Conservation (phyloP, 148 eudicot species). For the Simmondsia chinensis region DNA sequence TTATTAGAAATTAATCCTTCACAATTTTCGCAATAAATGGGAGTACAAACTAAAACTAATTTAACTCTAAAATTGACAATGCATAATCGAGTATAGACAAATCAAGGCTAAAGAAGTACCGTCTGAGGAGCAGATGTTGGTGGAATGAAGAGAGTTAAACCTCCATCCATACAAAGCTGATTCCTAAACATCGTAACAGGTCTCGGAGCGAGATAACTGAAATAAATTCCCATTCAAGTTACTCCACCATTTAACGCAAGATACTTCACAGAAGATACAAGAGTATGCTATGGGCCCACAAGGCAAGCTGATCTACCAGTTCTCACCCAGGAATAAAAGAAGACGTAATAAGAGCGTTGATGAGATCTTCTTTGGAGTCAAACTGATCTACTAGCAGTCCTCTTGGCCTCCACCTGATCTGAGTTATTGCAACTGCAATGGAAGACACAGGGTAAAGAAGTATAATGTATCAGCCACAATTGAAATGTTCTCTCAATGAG, state of each 20-base stretch:
- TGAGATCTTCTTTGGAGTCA: slow-evolving; percentile 95
- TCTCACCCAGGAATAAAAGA: slow-evolving; percentile 98
- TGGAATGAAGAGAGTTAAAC: slow-evolving; percentile 96
- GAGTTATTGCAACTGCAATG: slow-evolving; percentile 83
- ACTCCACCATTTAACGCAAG: slow-evolving; percentile 5
- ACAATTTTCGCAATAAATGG: no score
- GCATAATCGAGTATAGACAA: neutral
- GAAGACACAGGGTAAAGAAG: slow-evolving; percentile 13
- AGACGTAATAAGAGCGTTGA: slow-evolving; percentile 87
- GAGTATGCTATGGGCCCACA: no score
- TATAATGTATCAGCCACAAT: no score
- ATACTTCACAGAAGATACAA: no score
- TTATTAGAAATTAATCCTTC: no score
- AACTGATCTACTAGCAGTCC: slow-evolving; percentile 90
- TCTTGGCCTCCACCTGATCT: slow-evolving; percentile 91
- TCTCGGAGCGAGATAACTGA: slow-evolving; percentile 85
- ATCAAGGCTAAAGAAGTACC: slow-evolving; percentile 32
- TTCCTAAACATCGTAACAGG: slow-evolving; percentile 92
- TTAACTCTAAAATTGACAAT: neutral
- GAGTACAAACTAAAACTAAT: neutral
- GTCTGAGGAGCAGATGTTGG: slow-evolving; percentile 92
- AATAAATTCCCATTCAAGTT: slow-evolving; percentile 10
- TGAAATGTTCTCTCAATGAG: no score
- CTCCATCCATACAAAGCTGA: slow-evolving; percentile 91
- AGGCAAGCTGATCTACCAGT: neutral